Conservation (phyloP, 768 basidiomycete species). For the Lactarius psammicola region DNA sequence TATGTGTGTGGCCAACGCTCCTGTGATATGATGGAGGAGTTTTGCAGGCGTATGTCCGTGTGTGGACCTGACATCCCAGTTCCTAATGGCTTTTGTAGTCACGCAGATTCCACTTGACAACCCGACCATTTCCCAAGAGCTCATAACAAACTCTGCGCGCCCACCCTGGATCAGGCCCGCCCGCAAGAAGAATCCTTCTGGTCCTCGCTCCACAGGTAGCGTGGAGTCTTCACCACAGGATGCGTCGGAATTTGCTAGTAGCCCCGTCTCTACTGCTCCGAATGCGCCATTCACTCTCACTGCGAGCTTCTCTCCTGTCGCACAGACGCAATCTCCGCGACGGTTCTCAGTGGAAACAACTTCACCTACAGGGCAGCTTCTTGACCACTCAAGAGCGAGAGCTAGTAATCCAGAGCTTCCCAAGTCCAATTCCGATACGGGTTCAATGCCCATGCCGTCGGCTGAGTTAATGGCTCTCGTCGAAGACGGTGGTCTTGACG, state of each 20-base stretch:
- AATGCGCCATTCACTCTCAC: conserved; percentile 4
- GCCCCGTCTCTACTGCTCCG: not conserved
- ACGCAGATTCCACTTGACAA: conserved; percentile 84
- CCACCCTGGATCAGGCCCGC: conserved; percentile 90
- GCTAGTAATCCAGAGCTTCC: not conserved
- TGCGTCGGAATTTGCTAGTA: conserved; percentile 19
- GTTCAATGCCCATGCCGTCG: conserved; percentile 8
- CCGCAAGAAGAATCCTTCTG: conserved; percentile 65
- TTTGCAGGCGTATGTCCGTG: conserved; percentile 79
- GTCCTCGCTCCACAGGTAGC: conserved; percentile 40
- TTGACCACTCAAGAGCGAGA: not conserved
- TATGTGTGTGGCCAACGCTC: conserved; percentile 91
- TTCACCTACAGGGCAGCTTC: conserved; percentile 6
- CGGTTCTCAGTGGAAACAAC: not conserved
- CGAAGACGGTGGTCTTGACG: conserved; percentile 15
- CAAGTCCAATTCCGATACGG: not conserved
- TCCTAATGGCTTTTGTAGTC: conserved; percentile 41
- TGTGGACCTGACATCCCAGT: not conserved
- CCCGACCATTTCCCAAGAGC: conserved; percentile 52
- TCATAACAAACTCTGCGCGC: conserved; percentile 48
- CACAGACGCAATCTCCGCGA: not conserved
- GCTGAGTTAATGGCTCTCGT: conserved; percentile 24
- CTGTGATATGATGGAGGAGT: conserved; percentile 93
- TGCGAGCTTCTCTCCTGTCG: not conserved
- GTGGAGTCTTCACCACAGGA: conserved; percentile 20